These are phyloP conservation scores for Babesia sp. DNA, from an alignment of 169 alveolate species.

Conservation along the genomic window DNA sequence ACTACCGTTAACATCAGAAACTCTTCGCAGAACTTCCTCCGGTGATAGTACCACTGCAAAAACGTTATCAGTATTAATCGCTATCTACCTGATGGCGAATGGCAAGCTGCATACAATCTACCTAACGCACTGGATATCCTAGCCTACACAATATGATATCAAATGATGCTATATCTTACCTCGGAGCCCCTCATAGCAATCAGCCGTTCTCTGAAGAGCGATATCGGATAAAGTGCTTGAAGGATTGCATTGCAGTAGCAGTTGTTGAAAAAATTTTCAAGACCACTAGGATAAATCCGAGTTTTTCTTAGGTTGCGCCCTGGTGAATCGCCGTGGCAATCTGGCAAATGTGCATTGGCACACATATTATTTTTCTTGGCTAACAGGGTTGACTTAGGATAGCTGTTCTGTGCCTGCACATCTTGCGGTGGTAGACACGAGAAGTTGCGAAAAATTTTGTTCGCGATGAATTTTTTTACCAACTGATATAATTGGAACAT, in stretches of 20 bases:
- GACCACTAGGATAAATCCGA: slow-evolving; percentile 28
- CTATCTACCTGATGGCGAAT: slow-evolving; percentile 20
- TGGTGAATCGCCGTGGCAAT: too few relatives aligned
- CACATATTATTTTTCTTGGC: too few relatives aligned
- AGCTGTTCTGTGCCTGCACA: too few relatives aligned
- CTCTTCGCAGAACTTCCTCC: slow-evolving; percentile 29
- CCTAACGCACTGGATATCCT: slow-evolving; percentile 48
- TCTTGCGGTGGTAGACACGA: too few relatives aligned
- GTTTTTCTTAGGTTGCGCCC: not conserved
- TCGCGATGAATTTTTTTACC: too few relatives aligned
- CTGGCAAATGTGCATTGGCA: too few relatives aligned
- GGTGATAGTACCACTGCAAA: slow-evolving; percentile 52
- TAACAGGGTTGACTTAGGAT: too few relatives aligned
- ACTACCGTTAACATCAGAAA: not conserved
- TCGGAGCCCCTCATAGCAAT: slow-evolving; percentile 11
- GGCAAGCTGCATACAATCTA: slow-evolving; percentile 41
- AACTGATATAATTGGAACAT: too few relatives aligned
- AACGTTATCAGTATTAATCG: not conserved
- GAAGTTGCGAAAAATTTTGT: too few relatives aligned
- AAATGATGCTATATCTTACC: slow-evolving; percentile 1
- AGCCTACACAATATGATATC: not conserved
- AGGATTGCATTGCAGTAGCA: slow-evolving; percentile 65
- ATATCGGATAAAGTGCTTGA: slow-evolving; percentile 37
- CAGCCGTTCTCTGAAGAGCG: slow-evolving; percentile 31
- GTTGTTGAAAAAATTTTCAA: slow-evolving; percentile 52